Evolutionary conservation across 345 rosid species (phyloP).

Genomic region (Eucalyptus marginata): DNA sequence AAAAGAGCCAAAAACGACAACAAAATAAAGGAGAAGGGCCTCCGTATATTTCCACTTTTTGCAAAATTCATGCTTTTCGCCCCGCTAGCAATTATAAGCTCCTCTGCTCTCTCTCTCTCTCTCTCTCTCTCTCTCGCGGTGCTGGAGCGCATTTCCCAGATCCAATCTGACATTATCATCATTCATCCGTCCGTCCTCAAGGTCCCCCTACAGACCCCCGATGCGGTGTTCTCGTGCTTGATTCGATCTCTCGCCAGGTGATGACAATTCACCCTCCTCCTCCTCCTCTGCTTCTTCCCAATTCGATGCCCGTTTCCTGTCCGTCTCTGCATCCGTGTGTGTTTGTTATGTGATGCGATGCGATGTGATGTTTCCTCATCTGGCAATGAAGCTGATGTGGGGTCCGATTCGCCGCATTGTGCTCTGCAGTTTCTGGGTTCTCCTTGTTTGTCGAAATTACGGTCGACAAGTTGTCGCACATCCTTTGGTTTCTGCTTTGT

Average conservation of each 20-base stretch:
- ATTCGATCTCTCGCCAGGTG: background rate
- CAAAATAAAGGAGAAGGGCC: background rate
- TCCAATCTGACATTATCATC: background rate
- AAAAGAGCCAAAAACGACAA: background rate
- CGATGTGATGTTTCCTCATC: background rate
- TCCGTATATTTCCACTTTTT: background rate
- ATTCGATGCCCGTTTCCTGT: background rate
- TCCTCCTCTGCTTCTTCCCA: background rate
- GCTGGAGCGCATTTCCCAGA: background rate
- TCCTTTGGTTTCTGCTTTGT: background rate
- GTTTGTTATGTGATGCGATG: background rate
- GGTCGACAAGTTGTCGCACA: background rate
- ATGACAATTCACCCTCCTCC: background rate
- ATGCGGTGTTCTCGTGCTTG: background rate
- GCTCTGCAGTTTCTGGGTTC: background rate
- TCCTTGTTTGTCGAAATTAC: background rate
- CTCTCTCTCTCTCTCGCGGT: background rate
- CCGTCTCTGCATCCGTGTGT: background rate
- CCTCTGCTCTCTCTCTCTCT: background rate
- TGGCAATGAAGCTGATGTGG: background rate
- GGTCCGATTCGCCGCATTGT: background rate
- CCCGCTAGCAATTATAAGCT: background rate
- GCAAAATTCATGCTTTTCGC: background rate
- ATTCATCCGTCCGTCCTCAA: background rate
- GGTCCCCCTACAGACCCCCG: background rate